These are phyloP conservation scores for Chaetoceros muelleri DNA, from an alignment of 108 stramenopile genomes.

Conservation along the genomic window DNA sequence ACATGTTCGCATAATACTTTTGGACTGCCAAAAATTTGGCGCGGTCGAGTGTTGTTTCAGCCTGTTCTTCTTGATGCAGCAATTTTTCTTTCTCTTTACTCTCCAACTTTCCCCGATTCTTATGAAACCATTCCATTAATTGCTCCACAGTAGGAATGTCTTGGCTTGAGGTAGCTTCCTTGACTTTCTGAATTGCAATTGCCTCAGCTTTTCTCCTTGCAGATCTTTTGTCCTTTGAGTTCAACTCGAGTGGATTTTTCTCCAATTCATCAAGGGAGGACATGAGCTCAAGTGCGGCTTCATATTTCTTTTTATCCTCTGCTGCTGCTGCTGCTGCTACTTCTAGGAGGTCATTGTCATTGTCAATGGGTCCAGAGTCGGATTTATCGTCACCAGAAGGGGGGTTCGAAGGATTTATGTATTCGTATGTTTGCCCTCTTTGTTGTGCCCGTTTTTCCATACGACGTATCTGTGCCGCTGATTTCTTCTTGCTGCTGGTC, in stretches of 20 bases:
- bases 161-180: constrained; percentile 7
- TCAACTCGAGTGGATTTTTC: constrained; percentile 15
- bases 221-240: constrained; percentile 31
- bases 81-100: background rate
- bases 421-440: constrained; percentile 53
- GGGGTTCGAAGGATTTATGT: constrained; percentile 2
- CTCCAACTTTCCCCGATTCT: constrained; percentile 1
- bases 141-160: constrained; percentile 2
- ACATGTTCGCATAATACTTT: constrained; percentile 24
- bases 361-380: no score
- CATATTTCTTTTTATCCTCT: constrained; percentile 12
- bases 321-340: constrained; percentile 7
- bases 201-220: constrained; percentile 39
- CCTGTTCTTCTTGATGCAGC: constrained; percentile 12
- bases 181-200: constrained; percentile 16
- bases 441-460: constrained; percentile 52
- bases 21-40: constrained; percentile 13
- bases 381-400: background rate
- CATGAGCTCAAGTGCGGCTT: constrained; percentile 18
- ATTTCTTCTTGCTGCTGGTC: constrained; percentile 36
- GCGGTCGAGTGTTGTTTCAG: no score
- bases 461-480: constrained; percentile 69
- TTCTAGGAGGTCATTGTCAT: no score
- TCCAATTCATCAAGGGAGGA: constrained; percentile 6
- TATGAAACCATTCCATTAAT: constrained; percentile 12